These are phyloP conservation scores for Kalmanozyma brasiliensis DNA, from an alignment of 1,284 basidiomycete species.

Conservation along the genomic window DNA sequence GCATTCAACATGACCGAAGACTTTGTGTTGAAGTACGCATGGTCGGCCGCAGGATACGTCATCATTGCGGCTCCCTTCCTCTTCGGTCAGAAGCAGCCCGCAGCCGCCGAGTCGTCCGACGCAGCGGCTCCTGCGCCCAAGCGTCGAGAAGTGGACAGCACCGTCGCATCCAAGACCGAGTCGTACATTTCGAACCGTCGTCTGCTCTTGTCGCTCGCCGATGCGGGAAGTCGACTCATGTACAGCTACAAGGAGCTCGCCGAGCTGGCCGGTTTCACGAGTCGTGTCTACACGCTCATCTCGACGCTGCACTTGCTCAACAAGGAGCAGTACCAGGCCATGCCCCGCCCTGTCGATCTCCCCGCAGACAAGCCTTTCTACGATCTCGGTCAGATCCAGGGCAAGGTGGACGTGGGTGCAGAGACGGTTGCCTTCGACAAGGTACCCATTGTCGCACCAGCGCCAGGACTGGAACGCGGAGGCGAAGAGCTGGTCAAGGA, in stretches of 20 bases:
- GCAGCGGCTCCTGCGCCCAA: conserved; percentile 71
- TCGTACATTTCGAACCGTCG: conserved; percentile 87
- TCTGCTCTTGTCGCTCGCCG: conserved; percentile 88
- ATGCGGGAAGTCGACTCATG: conserved; percentile 92
- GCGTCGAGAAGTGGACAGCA: conserved; percentile 18
- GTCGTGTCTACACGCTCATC: conserved; percentile 86
- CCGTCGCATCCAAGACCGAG: conserved; percentile 75
- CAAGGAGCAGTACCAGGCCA: conserved; percentile 62
- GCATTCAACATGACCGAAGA: conserved; percentile 67
- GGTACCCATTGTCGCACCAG: conserved; percentile 82
- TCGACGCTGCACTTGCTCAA: conserved; percentile 78
- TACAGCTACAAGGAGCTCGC: conserved; percentile 85
- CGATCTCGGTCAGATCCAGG: conserved; percentile 68
- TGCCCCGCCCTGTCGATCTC: conserved; percentile 58
- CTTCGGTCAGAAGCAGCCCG: conserved; percentile 50
- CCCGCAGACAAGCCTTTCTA: conserved; percentile 59
- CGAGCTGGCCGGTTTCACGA: conserved; percentile 90
- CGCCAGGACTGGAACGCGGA: conserved; percentile 71
- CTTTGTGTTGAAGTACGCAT: conserved; percentile 67
- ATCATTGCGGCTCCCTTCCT: conserved; percentile 66
- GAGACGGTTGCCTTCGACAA: conserved; percentile 52
- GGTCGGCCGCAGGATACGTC: conserved; percentile 66
- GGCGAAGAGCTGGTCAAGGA: conserved; percentile 78
- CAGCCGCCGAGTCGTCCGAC: conserved; percentile 19
- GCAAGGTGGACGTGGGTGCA: conserved; percentile 52